Percentiles rank a stretch among this genome's conserved stretches.
Conservation (phyloP, 73 alveolate species). For the Paramecium sonneborni region DNA sequence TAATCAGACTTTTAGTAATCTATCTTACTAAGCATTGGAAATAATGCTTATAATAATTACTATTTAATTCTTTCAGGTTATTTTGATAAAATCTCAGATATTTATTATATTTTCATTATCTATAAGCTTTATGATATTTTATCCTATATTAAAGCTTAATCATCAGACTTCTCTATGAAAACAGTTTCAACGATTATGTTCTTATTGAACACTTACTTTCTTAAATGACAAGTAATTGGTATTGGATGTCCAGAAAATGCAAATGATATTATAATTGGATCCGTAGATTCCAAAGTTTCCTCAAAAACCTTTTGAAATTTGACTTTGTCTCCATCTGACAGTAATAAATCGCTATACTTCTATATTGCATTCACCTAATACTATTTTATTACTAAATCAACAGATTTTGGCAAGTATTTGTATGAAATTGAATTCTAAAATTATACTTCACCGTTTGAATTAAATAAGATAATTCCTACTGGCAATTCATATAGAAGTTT, state of each 20-base stretch:
- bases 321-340: neutral
- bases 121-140: neutral
- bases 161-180: slow-evolving; percentile 17
- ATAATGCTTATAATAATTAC: neutral
- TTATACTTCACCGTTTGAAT: neutral
- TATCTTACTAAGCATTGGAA: neutral
- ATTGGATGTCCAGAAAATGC: slow-evolving; percentile 1
- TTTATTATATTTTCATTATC: neutral
- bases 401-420: neutral
- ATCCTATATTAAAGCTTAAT: neutral
- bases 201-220: neutral
- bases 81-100: neutral
- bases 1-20: neutral
- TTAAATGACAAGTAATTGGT: slow-evolving; percentile 2
- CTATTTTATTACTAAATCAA: neutral
- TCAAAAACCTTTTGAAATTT: neutral
- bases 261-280: neutral
- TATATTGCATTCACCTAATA: neutral
- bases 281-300: neutral
- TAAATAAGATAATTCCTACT: neutral
- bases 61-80: neutral
- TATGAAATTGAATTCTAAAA: neutral
- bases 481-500: slow-evolving; percentile 6
- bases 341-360: neutral
- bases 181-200: neutral